Conservation (phyloP, 1,284 basidiomycete species). For the Fomes fomentarius region DNA sequence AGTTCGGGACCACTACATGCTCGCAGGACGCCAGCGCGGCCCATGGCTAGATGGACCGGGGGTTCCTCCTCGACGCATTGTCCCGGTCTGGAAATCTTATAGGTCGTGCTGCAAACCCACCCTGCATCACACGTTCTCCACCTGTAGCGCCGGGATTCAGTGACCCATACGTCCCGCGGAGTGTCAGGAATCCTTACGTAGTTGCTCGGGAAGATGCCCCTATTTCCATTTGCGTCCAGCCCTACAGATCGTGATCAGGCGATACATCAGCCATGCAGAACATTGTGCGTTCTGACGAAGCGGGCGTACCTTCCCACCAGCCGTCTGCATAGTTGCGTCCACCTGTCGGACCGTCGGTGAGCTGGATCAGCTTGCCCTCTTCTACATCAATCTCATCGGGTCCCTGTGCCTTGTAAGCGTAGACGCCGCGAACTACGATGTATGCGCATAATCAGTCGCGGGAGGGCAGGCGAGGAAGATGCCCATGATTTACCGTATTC, state of each 20-base stretch:
- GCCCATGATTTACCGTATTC: slow-evolving; percentile 45
- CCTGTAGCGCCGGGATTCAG: slow-evolving; percentile 11
- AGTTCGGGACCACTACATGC: slow-evolving; percentile 11
- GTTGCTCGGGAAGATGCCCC: slow-evolving; percentile 83
- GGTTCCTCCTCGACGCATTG: slow-evolving; percentile 8
- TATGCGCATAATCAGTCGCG: neutral
- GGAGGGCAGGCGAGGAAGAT: slow-evolving; percentile 6
- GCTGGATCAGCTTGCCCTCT: slow-evolving; percentile 63
- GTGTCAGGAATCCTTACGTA: slow-evolving; percentile 58
- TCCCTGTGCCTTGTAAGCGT: slow-evolving; percentile 68
- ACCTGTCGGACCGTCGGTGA: slow-evolving; percentile 61
- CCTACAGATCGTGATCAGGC: slow-evolving; percentile 45
- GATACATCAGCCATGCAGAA: slow-evolving; percentile 12
- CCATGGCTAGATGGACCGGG: slow-evolving; percentile 5
- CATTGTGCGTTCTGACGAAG: neutral
- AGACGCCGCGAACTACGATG: slow-evolving; percentile 66
- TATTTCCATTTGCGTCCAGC: slow-evolving; percentile 58
- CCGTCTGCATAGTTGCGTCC: slow-evolving; percentile 72
- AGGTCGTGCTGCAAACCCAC: neutral
- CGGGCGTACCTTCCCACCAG: slow-evolving; percentile 78
- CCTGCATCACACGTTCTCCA: slow-evolving; percentile 13
- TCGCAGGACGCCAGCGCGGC: slow-evolving; percentile 13
- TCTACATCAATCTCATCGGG: slow-evolving; percentile 68
- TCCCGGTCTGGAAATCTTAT: no score
- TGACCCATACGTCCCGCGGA: neutral